These are phyloP conservation scores for Allomyces macrogynus DNA, from an alignment of 192 early-diverging fungal species.

Conservation along the genomic window DNA sequence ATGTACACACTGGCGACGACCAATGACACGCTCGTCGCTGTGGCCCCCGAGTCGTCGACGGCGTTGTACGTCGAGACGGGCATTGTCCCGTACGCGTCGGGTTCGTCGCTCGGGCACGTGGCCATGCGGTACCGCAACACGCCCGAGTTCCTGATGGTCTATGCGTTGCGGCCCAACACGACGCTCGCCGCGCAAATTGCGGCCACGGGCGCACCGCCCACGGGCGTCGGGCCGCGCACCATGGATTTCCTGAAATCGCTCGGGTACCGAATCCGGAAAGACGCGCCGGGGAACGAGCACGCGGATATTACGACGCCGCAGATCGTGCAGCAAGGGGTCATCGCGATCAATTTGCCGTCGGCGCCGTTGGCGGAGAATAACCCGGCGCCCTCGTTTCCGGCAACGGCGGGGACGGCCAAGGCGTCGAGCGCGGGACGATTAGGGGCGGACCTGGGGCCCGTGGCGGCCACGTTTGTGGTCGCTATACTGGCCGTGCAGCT, in stretches of 20 bases:
- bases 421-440: too few species aligned
- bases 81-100: neutral
- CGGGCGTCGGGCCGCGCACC: neutral
- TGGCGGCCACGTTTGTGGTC: too few species aligned
- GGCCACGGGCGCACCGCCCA: neutral
- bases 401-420: too few species aligned
- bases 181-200: neutral
- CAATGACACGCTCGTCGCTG: too few species aligned
- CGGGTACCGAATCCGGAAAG: neutral
- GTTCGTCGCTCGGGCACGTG: neutral
- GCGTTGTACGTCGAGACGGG: neutral
- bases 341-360: neutral
- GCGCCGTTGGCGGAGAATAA: neutral
- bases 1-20: too few species aligned
- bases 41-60: too few species aligned
- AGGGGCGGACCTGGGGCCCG: too few species aligned
- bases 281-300: neutral
- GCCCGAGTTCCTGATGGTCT: neutral
- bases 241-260: neutral
- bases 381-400: neutral
- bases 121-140: neutral
- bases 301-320: neutral
- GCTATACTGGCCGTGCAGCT: too few species aligned
- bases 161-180: neutral
- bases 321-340: neutral